phyloP scores from a whole-genome alignment of 2,329 filamentous ascomycete genomes.

The Calonectria honghensis region DNA sequence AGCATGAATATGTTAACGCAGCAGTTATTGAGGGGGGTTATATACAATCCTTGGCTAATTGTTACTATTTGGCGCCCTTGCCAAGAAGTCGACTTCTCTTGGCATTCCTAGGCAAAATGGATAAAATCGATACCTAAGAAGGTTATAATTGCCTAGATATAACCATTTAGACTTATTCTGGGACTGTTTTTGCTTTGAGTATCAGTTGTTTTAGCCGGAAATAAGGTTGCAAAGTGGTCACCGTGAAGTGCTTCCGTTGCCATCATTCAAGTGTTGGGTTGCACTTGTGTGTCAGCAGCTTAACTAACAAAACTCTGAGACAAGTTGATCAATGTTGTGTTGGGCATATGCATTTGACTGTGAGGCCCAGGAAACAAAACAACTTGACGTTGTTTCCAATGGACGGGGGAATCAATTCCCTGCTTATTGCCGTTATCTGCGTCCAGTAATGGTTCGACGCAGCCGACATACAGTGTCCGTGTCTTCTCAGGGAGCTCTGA shows the following conservation, averaged over 20 bases:
- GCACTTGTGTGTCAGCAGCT: background rate
- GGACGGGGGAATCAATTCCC: background rate
- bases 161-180: background rate
- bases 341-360: background rate
- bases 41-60: background rate
- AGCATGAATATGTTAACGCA: background rate
- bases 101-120: background rate
- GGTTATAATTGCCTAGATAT: background rate
- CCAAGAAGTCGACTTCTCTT: background rate
- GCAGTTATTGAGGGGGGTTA: background rate
- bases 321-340: background rate
- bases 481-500: background rate
- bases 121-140: too few species aligned
- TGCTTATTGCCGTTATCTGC: background rate
- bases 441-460: background rate
- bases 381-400: background rate
- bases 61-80: background rate
- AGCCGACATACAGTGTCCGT: background rate
- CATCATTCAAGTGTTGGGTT: background rate
- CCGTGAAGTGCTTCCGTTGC: background rate
- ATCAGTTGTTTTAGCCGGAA: background rate
- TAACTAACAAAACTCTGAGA: background rate
- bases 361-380: background rate
- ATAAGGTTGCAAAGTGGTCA: background rate
- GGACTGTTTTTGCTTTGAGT: background rate